A percentile compares a stretch with the other conserved stretches of the same genome.
Evolutionary conservation across 2,329 filamentous ascomycete genomes (phyloP).

Genomic region (Parastagonospora avenae): DNA sequence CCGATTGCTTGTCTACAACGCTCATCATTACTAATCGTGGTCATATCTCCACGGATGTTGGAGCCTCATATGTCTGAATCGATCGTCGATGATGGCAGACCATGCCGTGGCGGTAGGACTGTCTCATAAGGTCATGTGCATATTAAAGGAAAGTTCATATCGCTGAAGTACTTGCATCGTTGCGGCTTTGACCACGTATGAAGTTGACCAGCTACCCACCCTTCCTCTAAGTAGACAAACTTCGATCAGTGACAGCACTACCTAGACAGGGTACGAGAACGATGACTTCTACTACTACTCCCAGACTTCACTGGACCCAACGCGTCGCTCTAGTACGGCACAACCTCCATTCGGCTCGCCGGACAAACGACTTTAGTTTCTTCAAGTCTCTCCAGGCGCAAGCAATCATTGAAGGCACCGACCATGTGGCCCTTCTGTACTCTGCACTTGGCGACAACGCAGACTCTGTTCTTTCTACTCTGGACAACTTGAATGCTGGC

Average conservation of each 20-base stretch:
- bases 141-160: neutral
- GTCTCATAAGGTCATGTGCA: neutral
- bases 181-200: conserved; percentile 5
- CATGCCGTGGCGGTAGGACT: too few relatives aligned
- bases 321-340: conserved; percentile 52
- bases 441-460: conserved; percentile 50
- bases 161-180: neutral
- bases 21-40: neutral
- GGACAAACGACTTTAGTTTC: conserved; percentile 53
- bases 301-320: conserved; percentile 54
- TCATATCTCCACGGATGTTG: neutral
- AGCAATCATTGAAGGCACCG: conserved; percentile 51
- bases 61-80: neutral
- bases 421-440: conserved; percentile 52
- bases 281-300: conserved; percentile 26
- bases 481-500: conserved; percentile 54
- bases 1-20: neutral
- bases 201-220: too few relatives aligned
- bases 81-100: neutral
- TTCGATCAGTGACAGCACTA: too few relatives aligned
- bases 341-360: conserved; percentile 51
- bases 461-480: conserved; percentile 49
- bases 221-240: too few relatives aligned
- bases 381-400: conserved; percentile 55
- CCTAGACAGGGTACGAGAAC: neutral